Conservation (phyloP, 2,329 filamentous ascomycete genomes). For the Exophiala sp. region DNA sequence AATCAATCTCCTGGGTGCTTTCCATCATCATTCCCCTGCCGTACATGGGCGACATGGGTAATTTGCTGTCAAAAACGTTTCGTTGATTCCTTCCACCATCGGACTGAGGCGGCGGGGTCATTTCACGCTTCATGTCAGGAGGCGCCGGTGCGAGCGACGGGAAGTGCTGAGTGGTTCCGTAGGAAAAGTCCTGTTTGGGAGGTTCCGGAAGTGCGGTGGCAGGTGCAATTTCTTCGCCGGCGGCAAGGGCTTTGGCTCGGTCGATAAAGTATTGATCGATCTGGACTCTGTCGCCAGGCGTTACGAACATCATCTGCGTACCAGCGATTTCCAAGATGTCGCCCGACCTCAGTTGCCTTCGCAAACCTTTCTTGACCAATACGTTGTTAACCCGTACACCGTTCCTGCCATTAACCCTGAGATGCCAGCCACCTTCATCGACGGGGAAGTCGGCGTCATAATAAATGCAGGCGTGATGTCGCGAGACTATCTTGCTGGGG, state of each 20-base stretch:
- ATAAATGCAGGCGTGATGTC: conserved; percentile 67
- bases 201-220: conserved; percentile 38
- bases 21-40: conserved; percentile 50
- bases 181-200: conserved; percentile 10
- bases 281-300: conserved; percentile 67
- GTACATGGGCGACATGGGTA: conserved; percentile 45
- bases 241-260: conserved; percentile 51
- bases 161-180: conserved; percentile 13
- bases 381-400: conserved; percentile 75
- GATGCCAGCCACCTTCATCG: conserved; percentile 62
- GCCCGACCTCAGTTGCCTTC: conserved; percentile 68
- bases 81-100: conserved; percentile 29
- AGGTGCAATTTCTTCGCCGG: conserved; percentile 37
- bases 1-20: conserved; percentile 49
- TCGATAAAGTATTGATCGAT: conserved; percentile 66
- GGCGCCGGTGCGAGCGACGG: conserved; percentile 39
- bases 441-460: conserved; percentile 58
- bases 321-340: conserved; percentile 87
- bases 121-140: conserved; percentile 40
- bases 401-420: conserved; percentile 85
- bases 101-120: conserved; percentile 27
- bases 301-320: conserved; percentile 97
- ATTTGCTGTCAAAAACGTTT: conserved; percentile 33
- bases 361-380: conserved; percentile 60
- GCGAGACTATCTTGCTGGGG: conserved; percentile 73